Base-by-base conservation (phyloP, 495 filamentous ascomycete species). In the Penicillium waksmanii region DNA sequence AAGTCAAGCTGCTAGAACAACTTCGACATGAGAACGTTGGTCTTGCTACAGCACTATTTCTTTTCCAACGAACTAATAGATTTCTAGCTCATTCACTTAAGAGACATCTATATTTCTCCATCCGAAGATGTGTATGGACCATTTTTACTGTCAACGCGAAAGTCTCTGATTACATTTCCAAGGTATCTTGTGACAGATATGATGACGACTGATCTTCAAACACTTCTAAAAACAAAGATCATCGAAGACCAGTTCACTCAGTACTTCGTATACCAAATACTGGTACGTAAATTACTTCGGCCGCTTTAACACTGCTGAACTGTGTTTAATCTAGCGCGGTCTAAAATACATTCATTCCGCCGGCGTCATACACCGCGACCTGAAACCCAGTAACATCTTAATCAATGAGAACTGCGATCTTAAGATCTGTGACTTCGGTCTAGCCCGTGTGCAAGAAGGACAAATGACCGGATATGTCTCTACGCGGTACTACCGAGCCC, bases 201-300 rank as follows among this genome's bases (percentile, higher is more conserved):
- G 48, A 87, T 96, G 47, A 91, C 90, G 33, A 96, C 93, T 57
- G 92, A 96, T 69, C 84, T 96, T 47, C 92, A 96, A 72, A 86
- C 90, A 54, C 82, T 96, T 40, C 82, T 96, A 64, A 94, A 89
- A 54, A 93, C 90, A 19, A 82, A 91, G 71, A 90, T 89, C 1
- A 82, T 96, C 33, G 92, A 96, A 76, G 93, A 92, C 74, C 90
- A 96, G 69, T 96, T 96, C 77, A 94, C 95, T 61, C 93, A 96
- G 77, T 95, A 95, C 75, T 96, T 96, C 69, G 81, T 96, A 21
- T 96, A 96, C 73, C 93, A 96, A 75, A 96, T 96, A 60, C 83
- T 96, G 79, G 91, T 93, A 73, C 62, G 49, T 49, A 50, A 18
- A 33, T 21, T n/a, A n/a, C n/a, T n/a, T n/a, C n/a, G n/a, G n/a